Evolutionary conservation across 495 filamentous ascomycete genomes (phyloP), one percentile per base, ranked within the genome.

Genomic region (Penicillium atrosanguineum): DNA sequence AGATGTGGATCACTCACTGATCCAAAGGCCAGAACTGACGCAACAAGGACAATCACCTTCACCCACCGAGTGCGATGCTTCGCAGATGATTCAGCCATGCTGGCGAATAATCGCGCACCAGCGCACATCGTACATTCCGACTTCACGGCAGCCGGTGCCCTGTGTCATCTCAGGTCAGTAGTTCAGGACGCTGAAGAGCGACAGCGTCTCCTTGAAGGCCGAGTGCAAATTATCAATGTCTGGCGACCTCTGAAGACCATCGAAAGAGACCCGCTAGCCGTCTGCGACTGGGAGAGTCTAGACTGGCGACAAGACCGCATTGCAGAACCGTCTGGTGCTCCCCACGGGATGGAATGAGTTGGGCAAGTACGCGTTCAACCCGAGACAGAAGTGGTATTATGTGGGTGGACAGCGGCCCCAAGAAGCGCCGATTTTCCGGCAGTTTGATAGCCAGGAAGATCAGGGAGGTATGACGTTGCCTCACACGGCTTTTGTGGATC

Each of bases 211-310:
- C 56, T 83, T 6, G 64, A 78, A 51, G 71, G 75, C 16, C 78
- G 82, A 1, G 78, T 80, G 36, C 74, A 84, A 62, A 80, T 84
- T 67, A 82, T 86, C 66, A 85, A 86, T 53, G 82, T 86, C 45
- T 86, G 83, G 84, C 77, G 84, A 6, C 83, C 84, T 0, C 80
- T 87, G 59, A 76, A 77, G 60, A 73, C 70, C 0, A 71, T 84
- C 20, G 59, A 67, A 44, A 70, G 75, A 36, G 80, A 84, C 55
- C 80, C 82, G 3, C 71, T 85, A 0, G 77, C 74, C 4, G 57
- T 83, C 6, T 64, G 59, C 46, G 71, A 72, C 53, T 62, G 60
- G 44, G 38, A 19, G 3, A 52, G 60, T 8, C 45, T 72, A 15
- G 49, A 68, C 28, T 53, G 54, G 21, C 36, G 44, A 20, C 56